Conservation (phyloP, 768 basidiomycete species). For the Panus rudis region DNA sequence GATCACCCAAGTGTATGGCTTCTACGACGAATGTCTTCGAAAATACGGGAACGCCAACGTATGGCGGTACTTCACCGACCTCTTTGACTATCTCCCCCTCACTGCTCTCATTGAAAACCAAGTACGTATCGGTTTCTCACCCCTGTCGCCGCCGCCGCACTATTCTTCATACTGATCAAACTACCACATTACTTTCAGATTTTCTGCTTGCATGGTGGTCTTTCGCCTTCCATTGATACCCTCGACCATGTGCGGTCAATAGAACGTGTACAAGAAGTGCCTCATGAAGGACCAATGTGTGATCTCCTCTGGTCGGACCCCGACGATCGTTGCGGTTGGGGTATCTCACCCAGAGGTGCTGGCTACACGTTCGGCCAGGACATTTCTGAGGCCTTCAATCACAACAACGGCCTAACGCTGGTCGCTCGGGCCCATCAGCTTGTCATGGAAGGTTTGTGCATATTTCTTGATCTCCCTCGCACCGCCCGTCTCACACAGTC, state of each 20-base stretch:
- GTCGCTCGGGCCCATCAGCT: constrained; percentile 92
- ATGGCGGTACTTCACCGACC: constrained; percentile 98
- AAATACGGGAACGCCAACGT: constrained; percentile 99
- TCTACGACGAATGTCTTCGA: constrained; percentile 98
- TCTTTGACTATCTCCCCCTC: constrained; percentile 95
- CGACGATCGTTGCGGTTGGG: constrained; percentile 99
- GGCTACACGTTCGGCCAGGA: constrained; percentile 99
- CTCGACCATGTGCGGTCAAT: constrained; percentile 98
- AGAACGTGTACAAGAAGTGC: constrained; percentile 98
- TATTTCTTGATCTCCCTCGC: background rate
- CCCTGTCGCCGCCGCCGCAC: background rate
- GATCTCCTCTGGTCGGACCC: constrained; percentile 99
- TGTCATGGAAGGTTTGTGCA: constrained; percentile 88
- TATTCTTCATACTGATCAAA: background rate
- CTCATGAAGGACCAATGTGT: constrained; percentile 99
- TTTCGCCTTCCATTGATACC: constrained; percentile 98
- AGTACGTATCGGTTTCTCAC: constrained; percentile 49
- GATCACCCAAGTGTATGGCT: constrained; percentile 99
- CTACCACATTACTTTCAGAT: constrained; percentile 49
- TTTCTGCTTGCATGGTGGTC: constrained; percentile 96
- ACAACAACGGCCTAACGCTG: constrained; percentile 96
- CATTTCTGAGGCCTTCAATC: constrained; percentile 98
- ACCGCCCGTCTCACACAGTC: background rate
- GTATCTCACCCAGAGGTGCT: constrained; percentile 96
- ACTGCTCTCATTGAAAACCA: constrained; percentile 99